Evolutionary conservation across 2,329 filamentous ascomycete species (phyloP).

Genomic region (Aspergillus proliferans): DNA sequence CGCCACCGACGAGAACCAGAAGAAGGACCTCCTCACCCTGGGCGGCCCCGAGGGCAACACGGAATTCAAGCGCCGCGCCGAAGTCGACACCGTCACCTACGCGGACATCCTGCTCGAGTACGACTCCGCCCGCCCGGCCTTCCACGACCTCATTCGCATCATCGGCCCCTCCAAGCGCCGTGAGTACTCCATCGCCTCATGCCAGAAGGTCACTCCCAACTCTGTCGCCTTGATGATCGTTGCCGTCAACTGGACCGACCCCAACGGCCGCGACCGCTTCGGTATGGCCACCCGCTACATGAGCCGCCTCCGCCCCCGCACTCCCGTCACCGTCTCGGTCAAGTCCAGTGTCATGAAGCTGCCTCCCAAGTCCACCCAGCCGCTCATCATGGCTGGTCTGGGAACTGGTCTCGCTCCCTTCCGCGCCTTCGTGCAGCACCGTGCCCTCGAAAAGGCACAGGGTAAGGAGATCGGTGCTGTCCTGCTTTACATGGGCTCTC

Average conservation of each 20-base stretch:
- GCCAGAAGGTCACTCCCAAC: conserved; percentile 85
- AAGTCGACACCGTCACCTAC: conserved; percentile 86
- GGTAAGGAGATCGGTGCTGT: conserved; percentile 92
- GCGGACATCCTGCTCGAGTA: conserved; percentile 88
- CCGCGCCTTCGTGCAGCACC: conserved; percentile 97
- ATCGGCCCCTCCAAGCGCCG: conserved; percentile 89
- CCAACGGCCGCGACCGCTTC: conserved; percentile 77
- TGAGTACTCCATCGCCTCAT: conserved; percentile 98
- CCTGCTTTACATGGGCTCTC: conserved; percentile 91
- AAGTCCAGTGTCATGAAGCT: conserved; percentile 99
- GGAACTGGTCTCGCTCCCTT: conserved; percentile 97
- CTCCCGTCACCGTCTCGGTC: conserved; percentile 81
- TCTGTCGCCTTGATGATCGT: conserved; percentile 95
- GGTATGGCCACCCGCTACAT: conserved; percentile 93
- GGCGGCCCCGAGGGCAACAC: conserved; percentile 71
- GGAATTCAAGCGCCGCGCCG: conserved; percentile 86
- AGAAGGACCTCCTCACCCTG: conserved; percentile 69
- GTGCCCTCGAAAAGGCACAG: conserved; percentile 94
- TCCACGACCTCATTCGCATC: conserved; percentile 83
- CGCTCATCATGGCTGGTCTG: conserved; percentile 98
- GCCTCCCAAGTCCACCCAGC: conserved; percentile 77
- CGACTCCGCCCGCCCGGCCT: conserved; percentile 75
- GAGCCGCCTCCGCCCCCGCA: conserved; percentile 65
- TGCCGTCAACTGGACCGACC: conserved; percentile 91
- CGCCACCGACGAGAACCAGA: conserved; percentile 74